Base-by-base conservation (phyloP, 331 rosid genomes). In the Malus hybrid region DNA sequence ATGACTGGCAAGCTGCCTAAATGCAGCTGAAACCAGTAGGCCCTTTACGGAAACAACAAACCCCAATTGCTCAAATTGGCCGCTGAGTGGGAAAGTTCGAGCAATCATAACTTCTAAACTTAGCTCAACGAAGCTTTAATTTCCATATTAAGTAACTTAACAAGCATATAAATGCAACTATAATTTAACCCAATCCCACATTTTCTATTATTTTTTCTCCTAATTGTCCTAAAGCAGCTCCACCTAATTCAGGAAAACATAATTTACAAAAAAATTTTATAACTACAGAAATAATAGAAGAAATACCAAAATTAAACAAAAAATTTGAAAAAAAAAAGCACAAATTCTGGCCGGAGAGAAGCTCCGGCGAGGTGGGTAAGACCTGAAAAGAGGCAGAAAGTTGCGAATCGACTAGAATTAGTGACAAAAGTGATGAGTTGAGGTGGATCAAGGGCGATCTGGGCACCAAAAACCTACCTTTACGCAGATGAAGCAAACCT, bases 391-490 rank as follows among this genome's bases (percentile, higher is more conserved):
- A 22, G 57, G 64, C 64, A 71, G 34, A 78, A 78, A 60, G 24
- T 16, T 20, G 52, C 74, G 85, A 92, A 91, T 93, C 96, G 87
- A 73, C 22, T 3, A 66, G 20, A 30, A 81, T 72, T 29, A 63
- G 52, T 72, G 76, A 82, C 28, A 70, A 81, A 67, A 69, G 75
- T 55, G 70, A 79, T 56, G 75, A 42, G 65, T 65, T 33, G 32
- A 74, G 74, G 70, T 70, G 87, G 84, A 86, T 91, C 93, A 77
- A 83, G 68, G 60, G 66, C 79, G 91, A 89, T 89, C 88, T 72
- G 56, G 75, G 76, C 83, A 61, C 66, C 24, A 67, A 18, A n/a
- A 60, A 71, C 76, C 61, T 12, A 48, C 52, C 28, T 63, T 9
- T n/a, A 15, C 67, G 28, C 14, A 53, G 63, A 55, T 32, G 70